Evolutionary conservation across 768 basidiomycete genomes (phyloP), one percentile per base, ranked within the genome.

Genomic region (Panus rudis): DNA sequence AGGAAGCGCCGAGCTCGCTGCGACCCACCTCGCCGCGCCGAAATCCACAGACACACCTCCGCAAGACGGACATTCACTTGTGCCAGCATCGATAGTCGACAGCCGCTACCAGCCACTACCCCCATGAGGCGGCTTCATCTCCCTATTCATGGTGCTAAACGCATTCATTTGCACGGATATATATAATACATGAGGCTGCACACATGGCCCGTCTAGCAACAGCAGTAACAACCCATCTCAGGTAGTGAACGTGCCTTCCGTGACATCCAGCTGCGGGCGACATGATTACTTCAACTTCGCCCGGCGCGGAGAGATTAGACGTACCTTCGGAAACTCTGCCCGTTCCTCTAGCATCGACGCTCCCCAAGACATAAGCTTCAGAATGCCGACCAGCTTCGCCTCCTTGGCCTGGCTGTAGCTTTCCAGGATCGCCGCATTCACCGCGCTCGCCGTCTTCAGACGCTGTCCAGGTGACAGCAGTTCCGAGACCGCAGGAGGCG

Each of bases 341-440:
- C 77, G 75, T 56, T 89, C 86, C 43, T 74, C 75, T 52, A 94
- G 63, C 72, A 84, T 65, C 38, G 68, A 71, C 67, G 94, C 92
- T 0, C 90, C 92, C 92, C 92, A 98, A 35, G 76, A 78, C 53
- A 93, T 69, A 52, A 96, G 68, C 64, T 85, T 81, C 62, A 97
- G 63, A 58, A 97, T 59, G 14, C 80, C 81, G 22, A 84, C 78
- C 39, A 97, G 65, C 64, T 94, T 96, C 44, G 93, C 89, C 60
- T 94, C 89, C 59, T 85, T 86, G 0, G 92, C 91, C 55, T 97
- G 90, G 52, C 91, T 87, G 49, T 92, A 70, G 56, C 84, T 87
- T 56, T 92, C 89, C 58, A 99, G 67, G 43, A 99, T 94, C 24
- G 94, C 93, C 1, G 89, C 85, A 58, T 99, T 99, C 59, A 98